These are phyloP conservation scores for Pelagophyceae sp. DNA, from an alignment of 352 stramenopile genomes.

Conservation along the genomic window DNA sequence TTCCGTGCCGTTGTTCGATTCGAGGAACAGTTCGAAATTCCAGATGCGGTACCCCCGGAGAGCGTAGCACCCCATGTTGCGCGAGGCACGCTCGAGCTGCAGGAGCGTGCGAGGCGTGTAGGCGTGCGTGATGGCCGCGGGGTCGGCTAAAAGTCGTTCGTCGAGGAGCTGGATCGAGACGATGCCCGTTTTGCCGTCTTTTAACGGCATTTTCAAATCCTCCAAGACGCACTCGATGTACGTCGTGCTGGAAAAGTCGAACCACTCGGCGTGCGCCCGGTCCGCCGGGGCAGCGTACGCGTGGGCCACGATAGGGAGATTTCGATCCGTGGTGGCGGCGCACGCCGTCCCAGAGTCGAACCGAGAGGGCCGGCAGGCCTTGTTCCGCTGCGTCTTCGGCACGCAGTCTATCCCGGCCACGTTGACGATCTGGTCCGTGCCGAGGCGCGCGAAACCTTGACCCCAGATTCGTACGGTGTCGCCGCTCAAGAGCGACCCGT, in stretches of 20 bases:
- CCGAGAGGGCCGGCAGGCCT: constrained; percentile 7
- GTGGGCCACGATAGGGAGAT: neutral
- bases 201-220: neutral
- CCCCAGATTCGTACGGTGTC: constrained; percentile 22
- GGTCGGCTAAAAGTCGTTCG: neutral
- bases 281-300: neutral
- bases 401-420: constrained; percentile 19
- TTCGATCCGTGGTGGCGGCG: neutral
- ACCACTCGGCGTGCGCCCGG: constrained; percentile 19
- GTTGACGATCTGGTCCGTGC: constrained; percentile 17
- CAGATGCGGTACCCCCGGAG: constrained; percentile 15
- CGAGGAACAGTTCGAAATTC: neutral
- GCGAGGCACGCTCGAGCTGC: neutral
- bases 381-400: constrained; percentile 25
- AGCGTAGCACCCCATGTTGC: constrained; percentile 1
- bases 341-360: neutral
- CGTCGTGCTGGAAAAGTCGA: constrained; percentile 25
- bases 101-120: neutral
- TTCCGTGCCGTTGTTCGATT: neutral
- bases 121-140: neutral
- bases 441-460: constrained; percentile 16
- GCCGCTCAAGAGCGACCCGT: constrained; percentile 17
- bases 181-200: neutral
- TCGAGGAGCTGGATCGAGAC: constrained; percentile 12
- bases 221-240: constrained; percentile 27